Conservation (phyloP, 208 protist species). For the Sergeia podlipaevii region DNA sequence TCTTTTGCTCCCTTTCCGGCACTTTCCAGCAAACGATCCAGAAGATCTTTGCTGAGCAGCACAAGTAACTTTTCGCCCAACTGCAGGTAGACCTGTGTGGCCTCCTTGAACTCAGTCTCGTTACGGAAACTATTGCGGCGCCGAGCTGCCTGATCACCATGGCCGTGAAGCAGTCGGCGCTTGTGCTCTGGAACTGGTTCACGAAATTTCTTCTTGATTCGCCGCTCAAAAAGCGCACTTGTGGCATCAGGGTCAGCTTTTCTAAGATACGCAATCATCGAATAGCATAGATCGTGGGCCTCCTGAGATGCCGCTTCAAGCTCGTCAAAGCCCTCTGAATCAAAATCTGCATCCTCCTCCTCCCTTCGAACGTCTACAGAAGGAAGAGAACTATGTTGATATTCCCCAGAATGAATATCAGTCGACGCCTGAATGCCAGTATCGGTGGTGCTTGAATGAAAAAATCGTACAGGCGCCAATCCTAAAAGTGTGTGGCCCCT, state of each 20-base stretch:
- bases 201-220: slow-evolving; percentile 57
- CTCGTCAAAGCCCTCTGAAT: slow-evolving; percentile 80
- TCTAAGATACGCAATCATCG: slow-evolving; percentile 74
- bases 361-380: no score
- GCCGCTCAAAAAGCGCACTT: slow-evolving; percentile 57
- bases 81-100: slow-evolving; percentile 64
- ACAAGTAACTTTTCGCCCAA: slow-evolving; percentile 80
- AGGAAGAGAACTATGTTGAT: no score
- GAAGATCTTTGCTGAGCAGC: slow-evolving; percentile 61
- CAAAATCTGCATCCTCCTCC: slow-evolving; percentile 15
- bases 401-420: no score
- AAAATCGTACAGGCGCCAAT: no score
- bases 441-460: no score
- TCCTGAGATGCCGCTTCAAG: slow-evolving; percentile 89
- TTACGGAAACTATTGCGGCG: slow-evolving; percentile 61
- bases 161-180: slow-evolving; percentile 63
- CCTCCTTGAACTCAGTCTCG: slow-evolving; percentile 51
- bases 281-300: slow-evolving; percentile 84
- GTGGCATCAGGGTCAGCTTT: slow-evolving; percentile 59
- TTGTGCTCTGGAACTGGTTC: slow-evolving; percentile 75
- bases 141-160: slow-evolving; percentile 32
- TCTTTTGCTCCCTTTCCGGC: slow-evolving; percentile 63
- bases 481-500: no score
- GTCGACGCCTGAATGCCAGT: no score
- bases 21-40: slow-evolving; percentile 75